A percentile compares a stretch with the other conserved stretches of the same genome.
phyloP scores from a whole-genome alignment of 108 stramenopile species.

The Cyclostephanos invisitatus region DNA sequence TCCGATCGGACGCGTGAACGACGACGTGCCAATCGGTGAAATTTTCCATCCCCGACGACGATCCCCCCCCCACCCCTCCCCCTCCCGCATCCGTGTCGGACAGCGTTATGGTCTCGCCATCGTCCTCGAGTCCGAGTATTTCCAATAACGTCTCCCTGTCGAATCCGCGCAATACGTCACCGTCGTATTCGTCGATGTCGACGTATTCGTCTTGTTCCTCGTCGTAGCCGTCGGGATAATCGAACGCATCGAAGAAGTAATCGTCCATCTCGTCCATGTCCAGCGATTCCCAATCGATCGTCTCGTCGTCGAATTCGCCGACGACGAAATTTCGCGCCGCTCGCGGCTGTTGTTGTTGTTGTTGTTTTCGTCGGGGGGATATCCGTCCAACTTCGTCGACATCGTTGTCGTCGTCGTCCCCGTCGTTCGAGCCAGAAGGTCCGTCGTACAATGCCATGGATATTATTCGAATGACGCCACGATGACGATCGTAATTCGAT shows the following conservation, averaged over 20 bases:
- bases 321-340: background rate
- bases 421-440: conserved; percentile 1
- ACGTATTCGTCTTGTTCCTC: conserved; percentile 33
- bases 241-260: conserved; percentile 27
- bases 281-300: conserved; percentile 31
- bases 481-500: background rate
- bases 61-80: too few relatives aligned
- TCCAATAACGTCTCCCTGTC: conserved; percentile 47
- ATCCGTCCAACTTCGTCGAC: background rate
- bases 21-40: conserved; percentile 14
- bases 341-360: too few relatives aligned
- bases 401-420: background rate
- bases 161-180: conserved; percentile 37
- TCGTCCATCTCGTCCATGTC: conserved; percentile 43
- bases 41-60: conserved; percentile 15
- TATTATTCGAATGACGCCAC: conserved; percentile 2
- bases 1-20: conserved; percentile 11
- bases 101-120: conserved; percentile 26
- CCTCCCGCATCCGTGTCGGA: conserved; percentile 8
- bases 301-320: conserved; percentile 21
- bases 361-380: background rate
- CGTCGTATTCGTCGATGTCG: conserved; percentile 23
- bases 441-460: conserved; percentile 12
- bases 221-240: conserved; percentile 19
- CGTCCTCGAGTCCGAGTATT: conserved; percentile 40